phyloP scores from a whole-genome alignment of 768 basidiomycete species.

The Trametes meyenii region DNA sequence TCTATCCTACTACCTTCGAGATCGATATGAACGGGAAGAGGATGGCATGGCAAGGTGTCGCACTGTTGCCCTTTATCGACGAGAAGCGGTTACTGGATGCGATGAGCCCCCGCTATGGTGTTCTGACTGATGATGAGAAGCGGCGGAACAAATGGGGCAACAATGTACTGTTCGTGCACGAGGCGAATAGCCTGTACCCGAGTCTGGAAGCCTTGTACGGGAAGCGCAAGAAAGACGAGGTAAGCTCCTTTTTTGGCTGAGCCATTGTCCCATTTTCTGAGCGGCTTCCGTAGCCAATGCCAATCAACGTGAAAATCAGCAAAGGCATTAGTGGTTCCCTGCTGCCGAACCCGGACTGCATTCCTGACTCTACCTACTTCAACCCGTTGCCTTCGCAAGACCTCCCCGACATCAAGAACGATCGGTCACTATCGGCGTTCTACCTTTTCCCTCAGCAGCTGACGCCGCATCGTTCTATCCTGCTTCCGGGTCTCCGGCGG shows the following conservation, averaged over 20 bases:
- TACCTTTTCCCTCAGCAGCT: constrained; percentile 91
- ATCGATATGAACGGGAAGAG: constrained; percentile 99
- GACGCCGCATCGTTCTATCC: constrained; percentile 79
- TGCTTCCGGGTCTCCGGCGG: constrained; percentile 73
- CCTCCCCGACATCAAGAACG: constrained; percentile 81
- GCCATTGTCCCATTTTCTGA: constrained; percentile 10
- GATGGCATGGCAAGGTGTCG: constrained; percentile 99
- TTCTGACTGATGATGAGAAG: constrained; percentile 81
- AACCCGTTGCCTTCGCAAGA: constrained; percentile 64
- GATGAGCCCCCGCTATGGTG: constrained; percentile 66
- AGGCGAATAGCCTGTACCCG: constrained; percentile 85
- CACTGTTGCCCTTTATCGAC: constrained; percentile 95
- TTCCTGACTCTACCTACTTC: constrained; percentile 91
- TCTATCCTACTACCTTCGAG: constrained; percentile 90
- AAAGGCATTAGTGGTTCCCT: constrained; percentile 81
- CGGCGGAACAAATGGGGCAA: constrained; percentile 85
- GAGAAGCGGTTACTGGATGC: constrained; percentile 79
- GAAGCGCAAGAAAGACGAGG: constrained; percentile 81
- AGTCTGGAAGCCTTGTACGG: constrained; percentile 89
- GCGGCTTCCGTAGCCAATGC: constrained; percentile 58
- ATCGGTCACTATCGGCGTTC: constrained; percentile 82
- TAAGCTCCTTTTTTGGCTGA: constrained; percentile 39
- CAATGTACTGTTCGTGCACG: constrained; percentile 79
- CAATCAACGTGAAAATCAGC: constrained; percentile 68
- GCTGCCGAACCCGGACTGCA: constrained; percentile 81